Evolutionary conservation across 768 basidiomycete genomes (phyloP).

Genomic region (Rhodotorula paludigena): DNA sequence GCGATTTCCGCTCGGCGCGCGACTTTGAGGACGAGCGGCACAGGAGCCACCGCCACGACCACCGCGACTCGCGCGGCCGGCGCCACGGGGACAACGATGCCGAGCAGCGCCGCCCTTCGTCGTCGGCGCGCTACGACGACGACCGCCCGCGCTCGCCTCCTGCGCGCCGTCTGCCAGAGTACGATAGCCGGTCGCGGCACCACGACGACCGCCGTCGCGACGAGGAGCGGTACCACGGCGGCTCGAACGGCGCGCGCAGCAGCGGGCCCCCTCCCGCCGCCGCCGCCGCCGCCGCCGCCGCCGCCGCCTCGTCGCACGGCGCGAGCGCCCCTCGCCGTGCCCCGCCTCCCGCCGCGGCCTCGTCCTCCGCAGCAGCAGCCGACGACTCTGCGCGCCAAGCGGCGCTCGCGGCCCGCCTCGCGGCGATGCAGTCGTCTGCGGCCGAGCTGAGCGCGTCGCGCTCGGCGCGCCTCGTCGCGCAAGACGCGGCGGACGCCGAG

Average conservation of each 20-base stretch:
- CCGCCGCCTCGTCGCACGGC: neutral
- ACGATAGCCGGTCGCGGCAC: neutral
- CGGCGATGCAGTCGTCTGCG: constrained; percentile 79
- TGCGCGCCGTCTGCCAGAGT: neutral
- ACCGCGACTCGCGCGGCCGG: constrained; percentile 25
- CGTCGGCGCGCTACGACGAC: neutral
- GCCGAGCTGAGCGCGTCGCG: constrained; percentile 63
- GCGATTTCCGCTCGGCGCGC: constrained; percentile 46
- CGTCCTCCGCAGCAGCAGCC: neutral
- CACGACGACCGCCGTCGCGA: neutral
- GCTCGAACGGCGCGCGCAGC: constrained; percentile 45
- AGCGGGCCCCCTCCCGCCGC: constrained; percentile 20
- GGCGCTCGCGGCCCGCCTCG: constrained; percentile 77
- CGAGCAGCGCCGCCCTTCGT: neutral
- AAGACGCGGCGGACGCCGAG: constrained; percentile 71
- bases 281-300: neutral
- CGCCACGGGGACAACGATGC: constrained; percentile 10
- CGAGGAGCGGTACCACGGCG: constrained; percentile 14
- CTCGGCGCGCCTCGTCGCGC: constrained; percentile 61
- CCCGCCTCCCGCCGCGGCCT: constrained; percentile 27
- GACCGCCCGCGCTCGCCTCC: neutral
- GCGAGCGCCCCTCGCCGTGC: neutral
- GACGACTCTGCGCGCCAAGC: constrained; percentile 45
- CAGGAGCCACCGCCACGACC: constrained; percentile 44
- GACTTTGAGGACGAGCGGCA: constrained; percentile 48